Base-by-base conservation (phyloP, 768 basidiomycete genomes). In the Baorangia bicolor region DNA sequence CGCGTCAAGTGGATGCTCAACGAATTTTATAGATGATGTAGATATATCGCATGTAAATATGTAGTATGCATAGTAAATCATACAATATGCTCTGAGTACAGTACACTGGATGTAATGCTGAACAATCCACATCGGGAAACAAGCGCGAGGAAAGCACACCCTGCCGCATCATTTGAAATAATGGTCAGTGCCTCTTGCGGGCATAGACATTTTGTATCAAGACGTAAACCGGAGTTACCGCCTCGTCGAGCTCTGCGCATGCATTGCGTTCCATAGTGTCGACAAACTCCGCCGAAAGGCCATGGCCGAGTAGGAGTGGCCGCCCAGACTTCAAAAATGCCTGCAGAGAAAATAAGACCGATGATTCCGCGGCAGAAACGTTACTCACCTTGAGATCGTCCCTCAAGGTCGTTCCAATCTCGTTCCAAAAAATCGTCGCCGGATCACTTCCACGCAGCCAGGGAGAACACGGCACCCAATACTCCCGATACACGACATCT, bases 241-340 rank as follows among this genome's bases (percentile, higher is more conserved):
- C 77, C 16, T 80, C 78, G 14, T 72, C 67, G 38, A 89, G 64
- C 62, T 91, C 90, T 33, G 64, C 41, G n/a, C 65, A 67, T 13
- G 83, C 79, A 23, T 81, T 78, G 6, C 53, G 51, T 67, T 88
- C 78, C 18, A 91, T 69, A 31, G 79, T 73, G 53, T 83, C 73
- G 21, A 90, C 77, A 16, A 84, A 64, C 9, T 73, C 69, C 64
- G 80, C 78, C 3, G 83, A 68, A 28, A 90, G 62, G 5, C 87
- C 90, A 61, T 75, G 80, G 13, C 83, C 80, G 6, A 91, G 77
- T 3, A 92, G 77, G 39, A 91, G 73, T 21, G 87, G 85, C n/a
- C 87, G 77, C 18, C 81, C 84, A 1, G 85, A 83, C 59, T 76
- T 78, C 38, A 92, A 63, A 64, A 92, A 90, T 14, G 80, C 75